Evolutionary conservation across 495 filamentous ascomycete species (phyloP).

Genomic region (Oleoguttula mirabilis): DNA sequence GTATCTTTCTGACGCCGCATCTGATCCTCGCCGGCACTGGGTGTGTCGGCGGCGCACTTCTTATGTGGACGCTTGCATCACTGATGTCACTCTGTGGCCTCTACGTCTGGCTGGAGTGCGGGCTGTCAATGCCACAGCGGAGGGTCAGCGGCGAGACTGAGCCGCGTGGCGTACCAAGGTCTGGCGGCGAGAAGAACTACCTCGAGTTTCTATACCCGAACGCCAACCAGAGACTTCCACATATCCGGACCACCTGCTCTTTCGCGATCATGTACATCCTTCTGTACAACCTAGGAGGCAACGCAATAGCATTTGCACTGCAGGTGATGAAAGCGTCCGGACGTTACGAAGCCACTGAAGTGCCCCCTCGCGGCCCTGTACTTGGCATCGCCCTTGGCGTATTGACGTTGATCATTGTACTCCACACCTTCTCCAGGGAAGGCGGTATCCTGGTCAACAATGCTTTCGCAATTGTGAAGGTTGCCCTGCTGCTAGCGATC

Average conservation of each 20-base stretch:
- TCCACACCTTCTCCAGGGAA: slow-evolving; percentile 37
- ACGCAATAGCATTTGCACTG: slow-evolving; percentile 35
- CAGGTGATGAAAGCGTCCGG: slow-evolving; percentile 29
- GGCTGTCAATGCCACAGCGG: slow-evolving; percentile 32
- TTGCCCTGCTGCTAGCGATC: slow-evolving; percentile 33
- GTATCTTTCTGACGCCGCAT: slow-evolving; percentile 12
- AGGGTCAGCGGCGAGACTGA: slow-evolving; percentile 3
- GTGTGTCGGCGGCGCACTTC: slow-evolving; percentile 30
- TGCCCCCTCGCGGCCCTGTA: not conserved
- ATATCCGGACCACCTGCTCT: slow-evolving; percentile 33
- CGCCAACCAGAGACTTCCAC: slow-evolving; percentile 31
- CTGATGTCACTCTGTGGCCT: slow-evolving; percentile 30
- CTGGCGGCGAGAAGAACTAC: slow-evolving; percentile 43
- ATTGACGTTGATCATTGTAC: slow-evolving; percentile 25
- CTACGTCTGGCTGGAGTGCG: slow-evolving; percentile 33
- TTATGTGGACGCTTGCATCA: slow-evolving; percentile 32
- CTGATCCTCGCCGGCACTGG: slow-evolving; percentile 27
- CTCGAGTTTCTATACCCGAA: slow-evolving; percentile 31
- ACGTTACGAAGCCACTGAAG: slow-evolving; percentile 2
- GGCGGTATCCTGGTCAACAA: slow-evolving; percentile 42
- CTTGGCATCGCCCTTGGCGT: not conserved
- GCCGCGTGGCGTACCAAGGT: slow-evolving; percentile 26
- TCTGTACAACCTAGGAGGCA: slow-evolving; percentile 40
- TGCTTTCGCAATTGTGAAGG: slow-evolving; percentile 38
- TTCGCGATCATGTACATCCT: slow-evolving; percentile 38